phyloP scores from a whole-genome alignment of 208 protist species.

The Endotrypanum monterogeii region DNA sequence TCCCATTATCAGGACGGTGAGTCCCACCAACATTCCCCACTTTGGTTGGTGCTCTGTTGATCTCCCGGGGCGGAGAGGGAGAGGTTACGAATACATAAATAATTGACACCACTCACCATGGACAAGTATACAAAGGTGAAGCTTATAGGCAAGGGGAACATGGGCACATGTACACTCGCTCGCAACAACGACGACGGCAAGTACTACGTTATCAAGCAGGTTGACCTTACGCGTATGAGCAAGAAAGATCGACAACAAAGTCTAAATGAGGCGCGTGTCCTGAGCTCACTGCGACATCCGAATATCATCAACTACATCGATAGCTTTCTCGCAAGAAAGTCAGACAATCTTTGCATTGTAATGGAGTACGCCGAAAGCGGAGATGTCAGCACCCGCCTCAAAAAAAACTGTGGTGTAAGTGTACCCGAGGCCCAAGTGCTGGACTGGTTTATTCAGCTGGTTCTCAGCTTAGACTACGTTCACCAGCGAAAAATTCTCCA shows the following conservation, averaged over 20 bases:
- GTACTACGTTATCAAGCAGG: slow-evolving; percentile 94
- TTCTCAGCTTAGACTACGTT: slow-evolving; percentile 89
- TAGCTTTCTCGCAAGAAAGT: slow-evolving; percentile 90
- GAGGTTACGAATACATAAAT: too few species aligned
- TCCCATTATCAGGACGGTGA: too few species aligned
- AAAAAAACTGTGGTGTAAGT: slow-evolving; percentile 76
- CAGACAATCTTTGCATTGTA: slow-evolving; percentile 92
- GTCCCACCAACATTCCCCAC: too few species aligned
- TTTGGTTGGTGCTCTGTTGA: too few species aligned
- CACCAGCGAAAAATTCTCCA: slow-evolving; percentile 94
- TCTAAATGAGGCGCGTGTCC: slow-evolving; percentile 90
- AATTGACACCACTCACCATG: slow-evolving; percentile 38
- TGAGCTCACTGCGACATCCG: slow-evolving; percentile 91
- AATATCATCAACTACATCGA: slow-evolving; percentile 95
- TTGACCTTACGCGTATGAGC: slow-evolving; percentile 88
- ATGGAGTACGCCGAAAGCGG: slow-evolving; percentile 94
- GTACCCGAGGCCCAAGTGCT: slow-evolving; percentile 86
- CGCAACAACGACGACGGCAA: slow-evolving; percentile 92
- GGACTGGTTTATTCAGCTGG: slow-evolving; percentile 91
- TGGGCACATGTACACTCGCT: slow-evolving; percentile 92
- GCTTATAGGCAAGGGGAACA: slow-evolving; percentile 94
- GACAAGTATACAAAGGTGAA: slow-evolving; percentile 92
- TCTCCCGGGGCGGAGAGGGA: too few species aligned
- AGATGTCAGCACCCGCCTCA: slow-evolving; percentile 80
- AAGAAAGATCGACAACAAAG: slow-evolving; percentile 90